phyloP scores from a whole-genome alignment of 768 basidiomycete genomes.

The Sarcomyxa edulis region DNA sequence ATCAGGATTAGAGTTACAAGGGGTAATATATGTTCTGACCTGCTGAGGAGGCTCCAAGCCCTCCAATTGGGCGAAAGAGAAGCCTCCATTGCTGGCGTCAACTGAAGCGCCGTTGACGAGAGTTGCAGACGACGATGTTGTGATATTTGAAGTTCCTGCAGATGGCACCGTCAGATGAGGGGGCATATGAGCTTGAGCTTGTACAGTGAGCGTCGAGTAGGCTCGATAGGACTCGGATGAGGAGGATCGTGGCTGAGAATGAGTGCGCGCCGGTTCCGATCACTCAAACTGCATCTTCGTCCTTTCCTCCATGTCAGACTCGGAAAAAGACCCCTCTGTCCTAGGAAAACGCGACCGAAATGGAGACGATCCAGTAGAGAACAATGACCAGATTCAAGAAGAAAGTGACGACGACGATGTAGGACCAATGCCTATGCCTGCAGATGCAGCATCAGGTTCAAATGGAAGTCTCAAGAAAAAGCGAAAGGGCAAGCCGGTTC shows the following conservation, averaged over 20 bases:
- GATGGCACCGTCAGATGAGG: slow-evolving; percentile 12
- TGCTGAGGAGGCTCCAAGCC: slow-evolving; percentile 42
- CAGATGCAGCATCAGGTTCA: slow-evolving; percentile 23
- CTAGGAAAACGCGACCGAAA: slow-evolving; percentile 44
- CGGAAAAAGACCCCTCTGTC: slow-evolving; percentile 28
- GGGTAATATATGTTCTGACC: slow-evolving; percentile 19
- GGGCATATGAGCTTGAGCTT: too few species aligned
- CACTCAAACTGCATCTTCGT: too few species aligned
- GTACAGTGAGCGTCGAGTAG: too few species aligned
- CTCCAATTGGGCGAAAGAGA: slow-evolving; percentile 37
- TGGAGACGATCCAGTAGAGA: slow-evolving; percentile 2
- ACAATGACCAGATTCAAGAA: slow-evolving; percentile 7
- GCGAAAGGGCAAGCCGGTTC: slow-evolving; percentile 70
- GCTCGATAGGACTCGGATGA: too few species aligned
- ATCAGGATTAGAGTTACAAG: not conserved
- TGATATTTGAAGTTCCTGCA: slow-evolving; percentile 9
- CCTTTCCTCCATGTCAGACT: slow-evolving; percentile 31
- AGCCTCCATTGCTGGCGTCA: slow-evolving; percentile 15
- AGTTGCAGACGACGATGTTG: slow-evolving; percentile 12
- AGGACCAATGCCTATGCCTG: slow-evolving; percentile 48
- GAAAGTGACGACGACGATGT: slow-evolving; percentile 8
- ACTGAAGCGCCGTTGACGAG: slow-evolving; percentile 8
- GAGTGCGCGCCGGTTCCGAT: too few species aligned
- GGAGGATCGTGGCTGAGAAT: too few species aligned
- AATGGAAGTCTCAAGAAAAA: slow-evolving; percentile 57